These are phyloP conservation scores for Colletotrichum tanaceti DNA, from an alignment of 2,329 filamentous ascomycete genomes.

Conservation along the genomic window DNA sequence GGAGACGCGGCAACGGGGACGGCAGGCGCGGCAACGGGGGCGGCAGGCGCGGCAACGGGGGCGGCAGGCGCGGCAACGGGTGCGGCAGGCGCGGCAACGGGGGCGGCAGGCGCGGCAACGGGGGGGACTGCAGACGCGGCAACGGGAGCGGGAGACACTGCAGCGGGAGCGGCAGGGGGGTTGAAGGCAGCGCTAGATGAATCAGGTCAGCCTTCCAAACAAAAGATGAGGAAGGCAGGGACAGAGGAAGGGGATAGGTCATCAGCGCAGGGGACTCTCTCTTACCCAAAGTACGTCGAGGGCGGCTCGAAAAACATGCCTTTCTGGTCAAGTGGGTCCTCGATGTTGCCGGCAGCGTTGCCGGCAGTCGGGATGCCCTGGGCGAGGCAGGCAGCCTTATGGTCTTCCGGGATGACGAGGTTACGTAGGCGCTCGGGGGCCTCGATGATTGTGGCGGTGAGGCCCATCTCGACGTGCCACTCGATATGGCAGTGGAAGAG, in stretches of 20 bases:
- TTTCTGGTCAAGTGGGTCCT: conserved; percentile 63
- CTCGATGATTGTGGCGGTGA: conserved; percentile 67
- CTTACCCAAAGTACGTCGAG: conserved; percentile 60
- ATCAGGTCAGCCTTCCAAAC: conserved; percentile 15
- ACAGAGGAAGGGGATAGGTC: conserved; percentile 19
- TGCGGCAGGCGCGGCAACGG: no score
- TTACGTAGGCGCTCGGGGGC: conserved; percentile 67
- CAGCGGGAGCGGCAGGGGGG: neutral
- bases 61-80: neutral
- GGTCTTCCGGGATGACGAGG: conserved; percentile 68
- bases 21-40: no score
- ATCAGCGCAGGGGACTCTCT: no score
- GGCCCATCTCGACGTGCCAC: conserved; percentile 71
- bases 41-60: no score
- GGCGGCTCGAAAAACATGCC: conserved; percentile 64
- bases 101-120: no score
- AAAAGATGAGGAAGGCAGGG: neutral
- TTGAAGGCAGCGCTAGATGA: conserved; percentile 19
- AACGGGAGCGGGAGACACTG: neutral
- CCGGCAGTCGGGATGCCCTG: conserved; percentile 63
- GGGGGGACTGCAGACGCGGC: no score
- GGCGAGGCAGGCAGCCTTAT: conserved; percentile 61
- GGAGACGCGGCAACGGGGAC: no score
- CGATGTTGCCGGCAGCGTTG: conserved; percentile 75
- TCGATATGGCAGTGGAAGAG: conserved; percentile 71